Base-by-base conservation (phyloP, 768 basidiomycete genomes). In the Naganishia antarctica region DNA sequence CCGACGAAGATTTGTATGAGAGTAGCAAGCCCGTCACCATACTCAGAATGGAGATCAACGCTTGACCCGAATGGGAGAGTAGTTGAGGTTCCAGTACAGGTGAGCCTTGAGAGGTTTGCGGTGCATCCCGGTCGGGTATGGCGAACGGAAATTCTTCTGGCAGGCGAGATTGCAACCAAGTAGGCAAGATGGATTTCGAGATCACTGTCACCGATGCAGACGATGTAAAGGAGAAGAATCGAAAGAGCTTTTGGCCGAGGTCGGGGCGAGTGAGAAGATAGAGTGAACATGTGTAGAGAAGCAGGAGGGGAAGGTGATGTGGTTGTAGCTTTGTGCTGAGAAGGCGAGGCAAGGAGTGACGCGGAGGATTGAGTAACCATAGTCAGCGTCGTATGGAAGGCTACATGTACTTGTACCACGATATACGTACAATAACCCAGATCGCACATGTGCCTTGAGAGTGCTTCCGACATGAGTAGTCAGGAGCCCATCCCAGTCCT, bases 21-120 rank as follows among this genome's bases (percentile, higher is more conserved):
- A 77, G 64, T 15, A 77, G 60, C 43, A 77, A 65, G 7, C 74
- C 74, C 21, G 71, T 74, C 13, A 75, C 74, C 73, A 77, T 75
- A 41, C 72, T 74, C 25, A 77, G 63, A 7, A 72, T 72, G 3
- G 69, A 70, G 3, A 71, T 70, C 6, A 76, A 51, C 21, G 70
- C 66, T 12, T 69, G 68, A 0, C 74, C 75, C 23, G 60, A 47
- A 7, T 47, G 45, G 25, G 45, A 47, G n/a, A 48, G 60, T 9
- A 57, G 53, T 41, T 57, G 53, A 0, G 53, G 53, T 40, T 41
- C 32, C 34, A 57, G 37, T 11, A 47, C 26, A 25, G 60, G 45
- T 29, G 60, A 28, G 16, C 34, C 29, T 16, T 25, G 13, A 21
- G 29, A 34, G 31, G 28, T 13, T 18, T 32, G 59, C 25, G 41